Conservation (phyloP, 495 filamentous ascomycete genomes). For the Penicillium verhagenii region DNA sequence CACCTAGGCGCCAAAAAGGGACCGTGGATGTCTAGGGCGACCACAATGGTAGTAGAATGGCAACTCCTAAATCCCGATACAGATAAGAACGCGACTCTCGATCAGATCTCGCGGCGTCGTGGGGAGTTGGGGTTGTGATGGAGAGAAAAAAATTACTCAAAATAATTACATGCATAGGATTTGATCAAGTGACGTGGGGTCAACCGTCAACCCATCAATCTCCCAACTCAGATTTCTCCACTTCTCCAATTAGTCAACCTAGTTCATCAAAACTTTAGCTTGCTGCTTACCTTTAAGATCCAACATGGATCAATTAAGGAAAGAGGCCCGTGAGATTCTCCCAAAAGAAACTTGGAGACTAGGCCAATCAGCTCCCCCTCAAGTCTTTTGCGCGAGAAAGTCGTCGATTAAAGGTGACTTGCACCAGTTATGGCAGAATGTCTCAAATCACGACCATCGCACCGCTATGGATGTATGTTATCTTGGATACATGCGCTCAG, state of each 20-base stretch:
- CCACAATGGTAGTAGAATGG: constrained; percentile 75
- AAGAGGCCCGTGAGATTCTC: constrained; percentile 29
- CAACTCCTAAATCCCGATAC: constrained; percentile 76
- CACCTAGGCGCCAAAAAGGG: constrained; percentile 63
- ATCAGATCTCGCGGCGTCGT: constrained; percentile 56
- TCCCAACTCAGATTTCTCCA: neutral
- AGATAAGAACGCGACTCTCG: constrained; percentile 61
- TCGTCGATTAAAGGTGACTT: constrained; percentile 16
- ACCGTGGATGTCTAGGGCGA: constrained; percentile 72
- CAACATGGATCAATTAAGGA: constrained; percentile 36
- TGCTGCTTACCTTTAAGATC: neutral
- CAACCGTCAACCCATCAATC: constrained; percentile 3
- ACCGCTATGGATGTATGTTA: constrained; percentile 24
- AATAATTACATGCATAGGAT: neutral
- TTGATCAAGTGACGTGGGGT: constrained; percentile 12
- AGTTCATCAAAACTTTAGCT: neutral
- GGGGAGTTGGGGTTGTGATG: constrained; percentile 54
- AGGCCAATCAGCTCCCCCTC: constrained; percentile 4
- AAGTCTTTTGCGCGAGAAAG: neutral
- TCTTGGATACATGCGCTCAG: neutral
- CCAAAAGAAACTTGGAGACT: constrained; percentile 6
- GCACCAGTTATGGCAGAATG: constrained; percentile 30
- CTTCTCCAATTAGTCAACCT: neutral
- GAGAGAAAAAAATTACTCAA: neutral
- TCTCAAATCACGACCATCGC: constrained; percentile 25